Evolutionary conservation across 305 asterid genomes (phyloP).

Genomic region (Ilex paraguariensis): DNA sequence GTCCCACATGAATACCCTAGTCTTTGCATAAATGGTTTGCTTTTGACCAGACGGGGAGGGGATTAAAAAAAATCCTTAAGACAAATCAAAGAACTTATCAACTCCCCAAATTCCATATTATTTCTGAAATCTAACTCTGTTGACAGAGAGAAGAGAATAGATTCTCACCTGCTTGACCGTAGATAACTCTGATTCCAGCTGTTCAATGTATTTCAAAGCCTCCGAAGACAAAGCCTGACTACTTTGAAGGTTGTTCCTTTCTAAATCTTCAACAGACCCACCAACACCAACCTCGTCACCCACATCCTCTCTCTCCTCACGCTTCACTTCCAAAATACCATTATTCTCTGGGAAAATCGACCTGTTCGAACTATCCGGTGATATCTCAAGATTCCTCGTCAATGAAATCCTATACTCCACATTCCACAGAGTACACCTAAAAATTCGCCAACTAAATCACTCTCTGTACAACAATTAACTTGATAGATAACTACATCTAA

Average conservation of each 20-base stretch:
- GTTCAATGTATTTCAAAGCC: conserved; percentile 54
- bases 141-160: conserved; percentile 7
- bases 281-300: conserved; percentile 28
- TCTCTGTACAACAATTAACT: neutral
- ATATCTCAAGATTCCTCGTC: conserved; percentile 76
- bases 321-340: conserved; percentile 32
- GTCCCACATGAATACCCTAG: too few species aligned
- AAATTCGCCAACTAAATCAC: neutral
- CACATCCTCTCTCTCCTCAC: conserved; percentile 28
- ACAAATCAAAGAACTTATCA: too few species aligned
- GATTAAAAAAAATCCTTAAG: too few species aligned
- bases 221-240: conserved; percentile 51
- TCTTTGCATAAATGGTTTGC: too few species aligned
- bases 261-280: conserved; percentile 28
- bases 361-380: conserved; percentile 26
- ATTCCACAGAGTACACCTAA: conserved; percentile 93
- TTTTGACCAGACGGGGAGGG: too few species aligned
- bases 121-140: too few species aligned
- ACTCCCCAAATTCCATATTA: too few species aligned
- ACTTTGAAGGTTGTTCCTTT: conserved; percentile 27
- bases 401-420: conserved; percentile 82
- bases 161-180: conserved; percentile 58
- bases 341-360: conserved; percentile 19
- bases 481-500: neutral
- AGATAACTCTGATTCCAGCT: conserved; percentile 61